These are phyloP conservation scores for Trematosphaeria pertusa DNA, from an alignment of 2,329 filamentous ascomycete species.

Conservation along the genomic window DNA sequence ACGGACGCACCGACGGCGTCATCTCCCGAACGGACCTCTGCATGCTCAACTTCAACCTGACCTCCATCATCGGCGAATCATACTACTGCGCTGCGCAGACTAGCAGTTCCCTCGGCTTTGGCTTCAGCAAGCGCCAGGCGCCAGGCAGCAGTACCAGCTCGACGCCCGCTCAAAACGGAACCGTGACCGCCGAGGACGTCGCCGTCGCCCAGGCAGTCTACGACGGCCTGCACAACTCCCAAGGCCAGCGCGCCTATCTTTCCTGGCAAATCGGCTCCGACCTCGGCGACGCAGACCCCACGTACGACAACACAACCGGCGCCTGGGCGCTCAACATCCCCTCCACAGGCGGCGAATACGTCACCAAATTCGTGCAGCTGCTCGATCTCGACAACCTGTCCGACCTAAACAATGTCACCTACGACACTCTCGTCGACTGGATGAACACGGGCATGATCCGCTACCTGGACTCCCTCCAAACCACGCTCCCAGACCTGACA, in stretches of 20 bases:
- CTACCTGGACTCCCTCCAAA: conserved; percentile 62
- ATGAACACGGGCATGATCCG: conserved; percentile 58
- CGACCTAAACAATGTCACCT: conserved; percentile 53
- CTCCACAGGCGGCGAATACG: conserved; percentile 49
- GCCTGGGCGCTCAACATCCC: conserved; percentile 43
- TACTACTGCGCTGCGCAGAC: conserved; percentile 52
- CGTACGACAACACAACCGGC: conserved; percentile 42
- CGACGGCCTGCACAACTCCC: conserved; percentile 50
- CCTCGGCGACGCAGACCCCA: conserved; percentile 45
- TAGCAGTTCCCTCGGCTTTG: conserved; percentile 24
- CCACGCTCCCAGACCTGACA: conserved; percentile 61
- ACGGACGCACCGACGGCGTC: conserved; percentile 63
- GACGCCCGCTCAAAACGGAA: conserved; percentile 42
- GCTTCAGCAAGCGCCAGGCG: conserved; percentile 24
- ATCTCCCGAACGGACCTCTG: conserved; percentile 59
- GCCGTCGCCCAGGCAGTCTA: conserved; percentile 31
- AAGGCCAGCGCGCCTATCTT: conserved; percentile 52
- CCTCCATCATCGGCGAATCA: conserved; percentile 53
- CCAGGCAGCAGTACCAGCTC: conserved; percentile 11
- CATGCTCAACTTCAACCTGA: conserved; percentile 56
- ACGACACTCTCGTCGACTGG: conserved; percentile 64
- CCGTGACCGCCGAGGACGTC: conserved; percentile 38
- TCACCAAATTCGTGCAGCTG: conserved; percentile 54
- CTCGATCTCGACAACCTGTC: conserved; percentile 30
- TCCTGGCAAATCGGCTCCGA: conserved; percentile 43